These are phyloP conservation scores for Stephania japonica DNA, from an alignment of 164 flowering plant genomes.

Conservation along the genomic window DNA sequence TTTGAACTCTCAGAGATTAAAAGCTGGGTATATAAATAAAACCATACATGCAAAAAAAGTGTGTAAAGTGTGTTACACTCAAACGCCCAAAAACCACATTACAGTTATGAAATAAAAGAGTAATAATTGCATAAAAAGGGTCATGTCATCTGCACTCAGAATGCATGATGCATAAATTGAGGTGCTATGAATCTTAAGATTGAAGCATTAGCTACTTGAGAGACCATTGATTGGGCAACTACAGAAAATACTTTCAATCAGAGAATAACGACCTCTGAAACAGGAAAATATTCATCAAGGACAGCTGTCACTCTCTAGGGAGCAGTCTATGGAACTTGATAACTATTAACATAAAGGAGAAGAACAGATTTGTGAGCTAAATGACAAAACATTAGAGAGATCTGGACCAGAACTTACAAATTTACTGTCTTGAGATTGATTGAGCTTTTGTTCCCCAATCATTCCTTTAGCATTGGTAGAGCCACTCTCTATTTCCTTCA, in stretches of 20 bases:
- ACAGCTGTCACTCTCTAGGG: not conserved
- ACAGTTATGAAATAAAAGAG: not conserved
- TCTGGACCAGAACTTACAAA: constrained; percentile 16
- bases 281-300: not conserved
- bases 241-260: not conserved
- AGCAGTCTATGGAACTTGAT: not conserved
- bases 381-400: constrained; percentile 19
- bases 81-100: not conserved
- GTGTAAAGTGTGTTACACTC: too few species aligned
- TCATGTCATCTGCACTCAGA: not conserved
- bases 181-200: not conserved
- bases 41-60: not conserved
- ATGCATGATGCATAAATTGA: not conserved
- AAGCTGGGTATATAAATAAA: not conserved
- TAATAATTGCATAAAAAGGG: not conserved
- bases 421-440: constrained; percentile 18
- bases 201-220: not conserved
- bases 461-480: constrained; percentile 6
- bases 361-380: not conserved
- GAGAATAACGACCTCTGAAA: not conserved
- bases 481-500: constrained; percentile 26
- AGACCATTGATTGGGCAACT: not conserved
- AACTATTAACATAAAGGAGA: not conserved
- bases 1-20: not conserved
- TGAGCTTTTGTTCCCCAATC: constrained; percentile 10